Evolutionary conservation across 768 basidiomycete genomes (phyloP), one percentile per base, ranked within the genome.

Genomic region (Psilocybe tampanensis): DNA sequence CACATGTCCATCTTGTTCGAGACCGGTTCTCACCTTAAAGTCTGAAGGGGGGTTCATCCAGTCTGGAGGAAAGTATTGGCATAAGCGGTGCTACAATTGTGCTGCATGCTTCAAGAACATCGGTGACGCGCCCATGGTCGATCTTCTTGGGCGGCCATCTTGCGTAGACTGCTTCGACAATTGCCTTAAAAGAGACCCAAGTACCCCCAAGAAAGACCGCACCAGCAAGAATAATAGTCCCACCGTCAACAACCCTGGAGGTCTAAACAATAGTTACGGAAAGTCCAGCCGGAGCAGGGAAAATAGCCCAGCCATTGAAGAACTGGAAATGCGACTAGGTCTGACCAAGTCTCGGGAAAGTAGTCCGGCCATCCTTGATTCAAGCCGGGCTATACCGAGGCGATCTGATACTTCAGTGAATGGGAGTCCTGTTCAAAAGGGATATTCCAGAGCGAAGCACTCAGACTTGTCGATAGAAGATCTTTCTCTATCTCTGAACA

Each of bases 131-230:
- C 92, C 92, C 0, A 86, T 92, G 84, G 88, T 94, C 29, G 92
- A 94, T 69, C 73, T 94, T n/a, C 73, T 91, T 12, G 92, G 92
- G 3, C 80, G 82, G 29, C 92, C 92, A 9, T 89, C 86, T 41
- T 94, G 92, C 63, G 75, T 80, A 7, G 88, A 88, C 41, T 94
- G 92, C 64, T 94, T 94, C 63, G 92, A 92, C 58, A 85, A 68
- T 36, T 92, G 89, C 66, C 76, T 92, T 45, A 84, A 80, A 56
- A 76, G 84, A 26, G 82, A 68, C 56, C 68, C 73, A 11, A 75
- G 72, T 13, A 82, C 82, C 12, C 76, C 78, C 60, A 76, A 77
- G 70, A 78, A 75, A 60, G 62, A 54, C 57, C 67, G 63, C 44
- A 60, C 52, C 7, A 73, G 68, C 53, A 67, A 66, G 22, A 66